Evolutionary conservation across 2,329 filamentous ascomycete species (phyloP), one percentile per base, ranked within the genome.

Genomic region (Colletotrichum magnum): DNA sequence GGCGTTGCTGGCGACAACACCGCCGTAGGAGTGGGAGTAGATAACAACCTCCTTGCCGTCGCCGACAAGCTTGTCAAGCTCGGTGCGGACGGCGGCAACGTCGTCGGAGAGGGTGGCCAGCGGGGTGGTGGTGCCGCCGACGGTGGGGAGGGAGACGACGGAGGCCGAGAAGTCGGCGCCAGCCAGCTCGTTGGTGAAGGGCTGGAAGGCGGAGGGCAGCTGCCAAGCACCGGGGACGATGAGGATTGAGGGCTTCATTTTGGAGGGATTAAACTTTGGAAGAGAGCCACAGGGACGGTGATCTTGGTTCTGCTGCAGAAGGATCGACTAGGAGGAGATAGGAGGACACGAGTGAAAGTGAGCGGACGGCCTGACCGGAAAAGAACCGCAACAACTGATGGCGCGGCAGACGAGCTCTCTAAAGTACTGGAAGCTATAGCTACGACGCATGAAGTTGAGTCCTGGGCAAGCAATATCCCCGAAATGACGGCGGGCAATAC

Each of bases 1-100:
- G 0, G 80, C 83, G 56, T 79, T 80, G 43, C 77, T 76, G 6
- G 77, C 79, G 1, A 83, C 75, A 0, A 83, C 74, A 16, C 83
- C 83, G 16, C 80, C 79, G 74, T 83, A 85, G 2, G 81, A 84
- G 71, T 86, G 83, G 9, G 78, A 76, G 7, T 82, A 72, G 4
- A 85, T 76, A 1, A 85, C 72, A 7, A 86, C 78, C 36, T 84
- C 76, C 59, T 82, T 81, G 16, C 79, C 79, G 2, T 74, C 63
- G 28, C 78, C 76, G 6, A 76, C 72, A 15, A 84, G 75, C 13
- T 66, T 60, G 15, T 73, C 59, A 39, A 82, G 45, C 0, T 71
- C 68, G 0, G 52, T 21, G n/a, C 77, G 75, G 13, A 83, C 75
- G 2, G 75, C 76, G 0, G 73, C 66, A 6, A 77, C 75, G 60